Evolutionary conservation across 1,139 yeast species (phyloP).

Genomic region (Candida labiduridarum): DNA sequence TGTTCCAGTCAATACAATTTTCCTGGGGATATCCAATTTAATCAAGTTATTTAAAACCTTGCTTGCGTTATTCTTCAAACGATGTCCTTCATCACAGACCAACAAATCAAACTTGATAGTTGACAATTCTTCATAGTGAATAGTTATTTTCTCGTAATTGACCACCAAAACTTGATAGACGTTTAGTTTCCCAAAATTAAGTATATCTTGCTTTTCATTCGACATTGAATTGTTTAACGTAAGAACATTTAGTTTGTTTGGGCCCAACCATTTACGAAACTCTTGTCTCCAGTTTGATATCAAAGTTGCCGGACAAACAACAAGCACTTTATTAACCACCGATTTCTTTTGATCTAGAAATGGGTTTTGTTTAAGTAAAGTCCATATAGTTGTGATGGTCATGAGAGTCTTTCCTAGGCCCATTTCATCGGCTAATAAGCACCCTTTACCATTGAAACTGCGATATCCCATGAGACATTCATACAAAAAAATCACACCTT

Average conservation of each 20-base stretch:
- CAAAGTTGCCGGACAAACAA: conserved; percentile 91
- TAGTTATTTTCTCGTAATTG: conserved; percentile 81
- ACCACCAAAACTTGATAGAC: conserved; percentile 83
- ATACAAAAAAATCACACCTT: conserved; percentile 79
- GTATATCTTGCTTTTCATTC: conserved; percentile 60
- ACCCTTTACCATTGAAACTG: conserved; percentile 63
- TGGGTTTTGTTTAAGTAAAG: conserved; percentile 77
- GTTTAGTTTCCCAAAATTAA: conserved; percentile 63
- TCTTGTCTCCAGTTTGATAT: conserved; percentile 88
- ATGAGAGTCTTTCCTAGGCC: conserved; percentile 93
- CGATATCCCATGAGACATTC: conserved; percentile 76
- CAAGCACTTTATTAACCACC: conserved; percentile 58
- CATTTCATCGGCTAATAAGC: conserved; percentile 94
- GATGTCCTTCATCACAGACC: conserved; percentile 95
- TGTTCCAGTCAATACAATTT: conserved; percentile 81
- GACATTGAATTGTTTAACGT: conserved; percentile 52
- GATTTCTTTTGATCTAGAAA: conserved; percentile 33
- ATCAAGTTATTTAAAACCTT: conserved; percentile 69
- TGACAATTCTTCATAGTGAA: conserved; percentile 56
- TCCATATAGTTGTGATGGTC: conserved; percentile 84
- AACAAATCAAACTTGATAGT: conserved; percentile 65
- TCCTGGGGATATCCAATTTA: conserved; percentile 54
- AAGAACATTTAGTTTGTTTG: conserved; percentile 60
- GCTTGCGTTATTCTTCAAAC: conserved; percentile 70
- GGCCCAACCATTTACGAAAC: conserved; percentile 86